Evolutionary conservation across 2,329 filamentous ascomycete genomes (phyloP).

Genomic region (Colletotrichum liaoningense): DNA sequence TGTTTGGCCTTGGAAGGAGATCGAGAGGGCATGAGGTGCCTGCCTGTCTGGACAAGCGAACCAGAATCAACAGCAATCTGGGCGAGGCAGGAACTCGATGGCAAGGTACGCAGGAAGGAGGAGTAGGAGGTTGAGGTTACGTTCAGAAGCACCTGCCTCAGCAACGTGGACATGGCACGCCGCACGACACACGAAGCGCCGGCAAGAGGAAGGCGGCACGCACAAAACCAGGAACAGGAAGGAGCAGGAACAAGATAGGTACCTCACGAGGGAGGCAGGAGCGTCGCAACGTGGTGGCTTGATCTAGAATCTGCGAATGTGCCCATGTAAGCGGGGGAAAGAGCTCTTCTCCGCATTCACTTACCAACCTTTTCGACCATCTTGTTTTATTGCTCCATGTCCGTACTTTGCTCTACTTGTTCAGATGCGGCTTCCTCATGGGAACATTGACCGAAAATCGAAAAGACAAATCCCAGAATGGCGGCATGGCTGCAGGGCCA

Average conservation of each 20-base stretch:
- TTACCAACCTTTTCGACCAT: neutral
- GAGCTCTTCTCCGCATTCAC: neutral
- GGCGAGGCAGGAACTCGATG: neutral
- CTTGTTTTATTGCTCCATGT: no score
- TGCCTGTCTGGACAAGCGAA: neutral
- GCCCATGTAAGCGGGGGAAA: neutral
- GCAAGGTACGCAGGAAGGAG: neutral
- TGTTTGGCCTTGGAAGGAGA: neutral
- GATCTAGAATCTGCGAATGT: neutral
- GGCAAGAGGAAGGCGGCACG: neutral
- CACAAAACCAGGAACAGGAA: neutral
- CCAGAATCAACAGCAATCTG: neutral
- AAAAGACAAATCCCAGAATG: neutral
- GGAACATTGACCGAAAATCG: neutral
- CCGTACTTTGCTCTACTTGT: neutral
- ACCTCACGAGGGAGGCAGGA: constrained; percentile 1
- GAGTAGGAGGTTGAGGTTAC: neutral
- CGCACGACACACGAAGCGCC: neutral
- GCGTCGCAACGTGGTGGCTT: constrained; percentile 28
- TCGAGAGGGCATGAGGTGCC: neutral
- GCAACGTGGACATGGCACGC: constrained; percentile 4
- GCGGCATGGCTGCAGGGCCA: no score
- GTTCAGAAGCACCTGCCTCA: constrained; percentile 2
- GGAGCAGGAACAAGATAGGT: neutral
- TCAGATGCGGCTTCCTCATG: neutral